Evolutionary conservation across 768 basidiomycete species (phyloP), one percentile per base, ranked within the genome.

Genomic region (Macrocybe gigantea): DNA sequence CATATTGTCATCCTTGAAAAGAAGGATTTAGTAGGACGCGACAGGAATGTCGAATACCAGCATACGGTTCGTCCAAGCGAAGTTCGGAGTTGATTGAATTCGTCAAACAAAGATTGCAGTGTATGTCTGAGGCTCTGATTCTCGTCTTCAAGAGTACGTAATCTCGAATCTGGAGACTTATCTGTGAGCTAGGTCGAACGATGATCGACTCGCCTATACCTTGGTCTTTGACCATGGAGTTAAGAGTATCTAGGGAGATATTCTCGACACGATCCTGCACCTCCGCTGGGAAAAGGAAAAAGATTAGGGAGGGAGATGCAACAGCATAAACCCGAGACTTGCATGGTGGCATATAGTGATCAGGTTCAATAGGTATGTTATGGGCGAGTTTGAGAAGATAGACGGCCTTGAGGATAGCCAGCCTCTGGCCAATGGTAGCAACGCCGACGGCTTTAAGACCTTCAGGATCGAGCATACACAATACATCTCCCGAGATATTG

Each of bases 311-410:
- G 22, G 30, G 13, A 39, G 11, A 15, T 33, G 29, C n/a, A 36
- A 34, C 15, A 13, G 37, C 30, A 44, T 38, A 32, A 40, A 37
- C 38, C 41, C 5, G 33, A 15, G 41, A 70, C 89, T 59, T 60
- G 92, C 93, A 93, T 49, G 91, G 90, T 7, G 93, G 93, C 10
- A 93, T 78, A 62, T 92, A 96, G 57, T 90, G 78, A 53, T 88
- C 85, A 35, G 85, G 70, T 49, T 91, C 89, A 55, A 94, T 82
- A 34, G 88, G 82, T 44, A 99, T 73, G 52, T 82, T 82, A 59
- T 94, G 78, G 1, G 82, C 81, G 44, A 93, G 67, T 72, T 99
- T 99, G 57, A 90, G 71, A 45, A 82, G 81, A 69, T 96, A 98
- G 49, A 97, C 83, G 41, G 88, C 85, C 65, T 93, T 94, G 63